phyloP scores from a whole-genome alignment of 345 rosid genomes.

The Garcia nutans region DNA sequence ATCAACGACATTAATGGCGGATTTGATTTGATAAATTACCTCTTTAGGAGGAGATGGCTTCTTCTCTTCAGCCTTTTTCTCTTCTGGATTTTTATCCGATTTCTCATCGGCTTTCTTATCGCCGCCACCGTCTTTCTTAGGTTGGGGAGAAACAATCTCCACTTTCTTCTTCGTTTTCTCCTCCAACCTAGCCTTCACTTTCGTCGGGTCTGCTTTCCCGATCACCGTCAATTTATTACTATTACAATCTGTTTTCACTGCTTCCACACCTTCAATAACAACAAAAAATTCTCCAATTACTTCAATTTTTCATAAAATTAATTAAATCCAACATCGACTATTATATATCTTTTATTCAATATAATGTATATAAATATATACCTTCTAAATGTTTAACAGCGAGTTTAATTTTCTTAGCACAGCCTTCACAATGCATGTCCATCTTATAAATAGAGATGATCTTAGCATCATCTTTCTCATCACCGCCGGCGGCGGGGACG shows the following conservation, averaged over 20 bases:
- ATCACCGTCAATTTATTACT: conserved; percentile 39
- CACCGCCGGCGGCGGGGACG: conserved; percentile 26
- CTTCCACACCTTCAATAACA: conserved; percentile 37
- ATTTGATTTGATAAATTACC: conserved; percentile 11
- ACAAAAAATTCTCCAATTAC: no score
- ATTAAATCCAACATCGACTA: no score
- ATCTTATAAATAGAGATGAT: conserved; percentile 55
- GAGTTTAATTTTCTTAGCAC: conserved; percentile 53
- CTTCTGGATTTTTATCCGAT: conserved; percentile 29
- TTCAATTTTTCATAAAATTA: no score
- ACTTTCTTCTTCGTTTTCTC: conserved; percentile 32
- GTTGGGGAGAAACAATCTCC: conserved; percentile 32
- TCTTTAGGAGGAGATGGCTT: conserved; percentile 29
- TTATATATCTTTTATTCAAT: no score
- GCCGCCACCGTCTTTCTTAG: conserved; percentile 35
- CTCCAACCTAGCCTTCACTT: conserved; percentile 34
- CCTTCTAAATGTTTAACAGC: conserved; percentile 31
- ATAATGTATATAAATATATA: not conserved
- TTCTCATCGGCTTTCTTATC: conserved; percentile 36
- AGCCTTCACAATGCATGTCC: conserved; percentile 90
- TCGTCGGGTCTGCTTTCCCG: conserved; percentile 44
- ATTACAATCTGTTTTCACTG: conserved; percentile 30
- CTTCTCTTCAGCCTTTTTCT: conserved; percentile 27
- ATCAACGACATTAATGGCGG: not conserved
- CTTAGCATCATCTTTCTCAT: conserved; percentile 31